phyloP scores from a whole-genome alignment of 2,329 filamentous ascomycete species.

The Raffaelea arxii region DNA sequence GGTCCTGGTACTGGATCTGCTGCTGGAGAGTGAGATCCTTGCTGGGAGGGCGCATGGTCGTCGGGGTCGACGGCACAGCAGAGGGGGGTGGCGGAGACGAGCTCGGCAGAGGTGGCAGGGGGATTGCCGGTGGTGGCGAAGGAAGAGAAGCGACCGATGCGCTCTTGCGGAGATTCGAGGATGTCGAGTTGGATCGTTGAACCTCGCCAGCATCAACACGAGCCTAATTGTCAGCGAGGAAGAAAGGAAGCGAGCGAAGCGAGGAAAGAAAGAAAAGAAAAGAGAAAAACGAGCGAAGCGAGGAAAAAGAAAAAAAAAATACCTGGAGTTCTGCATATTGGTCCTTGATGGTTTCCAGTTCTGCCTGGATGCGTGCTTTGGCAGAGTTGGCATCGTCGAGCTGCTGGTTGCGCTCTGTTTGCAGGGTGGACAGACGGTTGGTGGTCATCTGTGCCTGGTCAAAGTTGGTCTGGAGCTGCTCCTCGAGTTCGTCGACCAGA shows the following conservation, averaged over 20 bases:
- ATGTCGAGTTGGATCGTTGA: constrained; percentile 50
- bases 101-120: constrained; percentile 80
- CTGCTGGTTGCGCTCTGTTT: constrained; percentile 63
- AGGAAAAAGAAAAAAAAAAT: constrained; percentile 22
- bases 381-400: constrained; percentile 69
- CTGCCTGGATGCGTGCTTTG: constrained; percentile 52
- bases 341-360: constrained; percentile 57
- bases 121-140: constrained; percentile 89
- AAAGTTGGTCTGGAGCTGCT: constrained; percentile 90
- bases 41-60: constrained; percentile 61
- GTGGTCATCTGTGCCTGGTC: constrained; percentile 80
- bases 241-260: too few species aligned
- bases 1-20: constrained; percentile 86
- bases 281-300: not conserved
- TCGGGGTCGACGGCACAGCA: constrained; percentile 38
- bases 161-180: constrained; percentile 73
- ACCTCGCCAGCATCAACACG: constrained; percentile 41
- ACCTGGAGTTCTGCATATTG: constrained; percentile 74
- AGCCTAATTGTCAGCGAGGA: constrained; percentile 30
- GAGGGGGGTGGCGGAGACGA: constrained; percentile 36
- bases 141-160: constrained; percentile 74
- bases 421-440: constrained; percentile 76
- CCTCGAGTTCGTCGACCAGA: constrained; percentile 90
- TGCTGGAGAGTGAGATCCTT: constrained; percentile 71
- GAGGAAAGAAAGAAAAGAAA: not conserved